phyloP scores from a whole-genome alignment of 1,284 basidiomycete genomes.

The Ustilago lituana region DNA sequence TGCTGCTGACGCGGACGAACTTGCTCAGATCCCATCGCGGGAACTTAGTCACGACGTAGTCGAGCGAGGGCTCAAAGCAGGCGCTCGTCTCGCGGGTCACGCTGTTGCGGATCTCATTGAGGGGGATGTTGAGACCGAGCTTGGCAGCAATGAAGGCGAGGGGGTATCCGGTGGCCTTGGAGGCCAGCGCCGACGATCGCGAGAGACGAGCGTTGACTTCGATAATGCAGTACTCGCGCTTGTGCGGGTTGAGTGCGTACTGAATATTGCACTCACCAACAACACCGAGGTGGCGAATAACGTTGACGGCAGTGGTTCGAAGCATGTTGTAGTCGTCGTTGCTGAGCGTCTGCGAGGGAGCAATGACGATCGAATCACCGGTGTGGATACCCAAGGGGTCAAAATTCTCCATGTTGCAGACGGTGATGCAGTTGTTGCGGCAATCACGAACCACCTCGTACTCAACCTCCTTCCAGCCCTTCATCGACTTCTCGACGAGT shows the following conservation, averaged over 20 bases:
- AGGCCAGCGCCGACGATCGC: slow-evolving; percentile 94
- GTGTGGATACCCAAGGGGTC: slow-evolving; percentile 98
- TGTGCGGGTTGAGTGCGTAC: slow-evolving; percentile 93
- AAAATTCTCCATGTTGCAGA: slow-evolving; percentile 99
- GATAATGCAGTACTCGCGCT: slow-evolving; percentile 97
- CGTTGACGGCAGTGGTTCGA: slow-evolving; percentile 95
- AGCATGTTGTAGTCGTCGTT: slow-evolving; percentile 98
- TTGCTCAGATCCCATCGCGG: slow-evolving; percentile 99
- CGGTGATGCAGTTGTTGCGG: slow-evolving; percentile 96
- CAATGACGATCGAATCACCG: slow-evolving; percentile 98
- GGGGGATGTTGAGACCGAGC: slow-evolving; percentile 92
- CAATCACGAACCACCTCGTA: slow-evolving; percentile 99
- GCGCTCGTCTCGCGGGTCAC: slow-evolving; percentile 96
- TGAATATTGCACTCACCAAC: slow-evolving; percentile 99
- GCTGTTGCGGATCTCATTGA: slow-evolving; percentile 97
- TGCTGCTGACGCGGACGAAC: slow-evolving; percentile 73
- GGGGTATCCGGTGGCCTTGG: slow-evolving; percentile 98
- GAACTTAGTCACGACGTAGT: slow-evolving; percentile 98
- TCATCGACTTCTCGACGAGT: slow-evolving; percentile 97
- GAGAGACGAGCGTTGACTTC: slow-evolving; percentile 99
- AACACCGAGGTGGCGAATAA: slow-evolving; percentile 95
- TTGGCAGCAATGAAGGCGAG: slow-evolving; percentile 98
- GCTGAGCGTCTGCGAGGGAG: slow-evolving; percentile 90
- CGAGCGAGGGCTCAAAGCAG: slow-evolving; percentile 97
- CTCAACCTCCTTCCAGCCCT: slow-evolving; percentile 95